These are phyloP conservation scores for Mucor irregularis DNA, from an alignment of 371 early-diverging fungal genomes.

Conservation along the genomic window DNA sequence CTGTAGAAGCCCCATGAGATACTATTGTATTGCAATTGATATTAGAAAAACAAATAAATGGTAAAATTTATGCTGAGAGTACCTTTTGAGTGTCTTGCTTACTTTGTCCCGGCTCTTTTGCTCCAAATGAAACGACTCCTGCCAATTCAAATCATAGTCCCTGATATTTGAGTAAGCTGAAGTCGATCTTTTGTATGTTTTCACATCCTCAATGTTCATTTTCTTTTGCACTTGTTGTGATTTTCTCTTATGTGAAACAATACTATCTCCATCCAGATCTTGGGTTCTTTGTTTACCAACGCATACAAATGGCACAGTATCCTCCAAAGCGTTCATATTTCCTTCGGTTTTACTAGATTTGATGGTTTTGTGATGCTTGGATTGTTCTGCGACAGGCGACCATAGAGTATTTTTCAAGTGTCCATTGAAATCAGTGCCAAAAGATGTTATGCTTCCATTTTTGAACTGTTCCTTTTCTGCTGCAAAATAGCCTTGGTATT, in stretches of 20 bases:
- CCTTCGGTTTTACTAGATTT: conserved; percentile 12
- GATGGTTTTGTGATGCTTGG: background rate
- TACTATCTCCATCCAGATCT: background rate
- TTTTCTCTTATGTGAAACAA: background rate
- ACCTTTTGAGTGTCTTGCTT: conserved; percentile 30
- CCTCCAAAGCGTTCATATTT: conserved; percentile 8
- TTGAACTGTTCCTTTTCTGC: conserved; percentile 3
- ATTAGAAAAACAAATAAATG: background rate
- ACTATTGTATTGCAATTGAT: conserved; percentile 15
- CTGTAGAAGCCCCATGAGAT: conserved; percentile 33
- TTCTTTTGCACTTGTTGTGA: background rate
- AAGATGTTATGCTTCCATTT: background rate
- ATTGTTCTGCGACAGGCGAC: background rate
- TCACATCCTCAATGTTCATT: conserved; percentile 19
- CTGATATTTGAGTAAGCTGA: conserved; percentile 18
- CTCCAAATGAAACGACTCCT: conserved; percentile 24
- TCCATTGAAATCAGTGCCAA: background rate
- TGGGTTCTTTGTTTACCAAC: background rate
- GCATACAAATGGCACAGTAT: conserved; percentile 10
- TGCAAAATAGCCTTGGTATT: conserved; percentile 24
- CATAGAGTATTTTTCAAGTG: background rate
- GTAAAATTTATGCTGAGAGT: background rate
- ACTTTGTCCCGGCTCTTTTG: conserved; percentile 29
- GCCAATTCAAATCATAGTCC: conserved; percentile 29
- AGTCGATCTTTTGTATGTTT: conserved; percentile 17